A percentile compares a stretch with the other conserved stretches of the same genome.
These are phyloP conservation scores for Oidium heveae DNA, from an alignment of 2,329 filamentous ascomycete genomes.

Conservation along the genomic window DNA sequence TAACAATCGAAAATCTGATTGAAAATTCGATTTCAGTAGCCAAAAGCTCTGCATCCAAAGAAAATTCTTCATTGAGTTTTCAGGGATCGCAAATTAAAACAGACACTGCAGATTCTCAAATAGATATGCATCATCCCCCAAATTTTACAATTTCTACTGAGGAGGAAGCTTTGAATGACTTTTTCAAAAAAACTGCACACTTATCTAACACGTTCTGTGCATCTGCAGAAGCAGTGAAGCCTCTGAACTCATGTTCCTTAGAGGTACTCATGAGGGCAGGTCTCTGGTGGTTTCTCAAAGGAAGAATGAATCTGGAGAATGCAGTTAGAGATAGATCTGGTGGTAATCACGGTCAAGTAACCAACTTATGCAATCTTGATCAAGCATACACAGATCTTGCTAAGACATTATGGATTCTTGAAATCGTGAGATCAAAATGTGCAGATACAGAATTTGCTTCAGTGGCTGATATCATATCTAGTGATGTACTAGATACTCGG, in stretches of 20 bases:
- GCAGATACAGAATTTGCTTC: slow-evolving; percentile 5
- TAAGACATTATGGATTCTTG: slow-evolving; percentile 62
- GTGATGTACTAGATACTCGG: slow-evolving; percentile 22
- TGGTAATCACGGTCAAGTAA: slow-evolving; percentile 25
- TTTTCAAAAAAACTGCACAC: slow-evolving; percentile 44
- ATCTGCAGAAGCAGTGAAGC: slow-evolving; percentile 48
- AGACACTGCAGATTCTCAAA: slow-evolving; percentile 3
- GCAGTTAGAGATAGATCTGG: slow-evolving; percentile 39
- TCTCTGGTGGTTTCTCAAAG: slow-evolving; percentile 77
- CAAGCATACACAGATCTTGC: slow-evolving; percentile 71
- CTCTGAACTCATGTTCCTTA: slow-evolving; percentile 35
- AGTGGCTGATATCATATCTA: slow-evolving; percentile 7
- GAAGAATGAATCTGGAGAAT: slow-evolving; percentile 48
- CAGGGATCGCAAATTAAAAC: not conserved
- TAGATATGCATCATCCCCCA: slow-evolving; percentile 6
- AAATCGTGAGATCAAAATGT: slow-evolving; percentile 19
- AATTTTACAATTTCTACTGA: slow-evolving; percentile 8
- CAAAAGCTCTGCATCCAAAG: not conserved
- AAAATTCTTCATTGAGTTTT: not conserved
- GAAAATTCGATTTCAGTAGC: slow-evolving; percentile 1
- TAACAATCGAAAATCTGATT: slow-evolving; percentile 1
- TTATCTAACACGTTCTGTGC: slow-evolving; percentile 52
- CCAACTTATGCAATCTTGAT: slow-evolving; percentile 30
- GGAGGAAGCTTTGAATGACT: slow-evolving; percentile 43
- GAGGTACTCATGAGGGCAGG: slow-evolving; percentile 46